phyloP scores from a whole-genome alignment of 345 rosid genomes.

The Lumnitzera littorea region DNA sequence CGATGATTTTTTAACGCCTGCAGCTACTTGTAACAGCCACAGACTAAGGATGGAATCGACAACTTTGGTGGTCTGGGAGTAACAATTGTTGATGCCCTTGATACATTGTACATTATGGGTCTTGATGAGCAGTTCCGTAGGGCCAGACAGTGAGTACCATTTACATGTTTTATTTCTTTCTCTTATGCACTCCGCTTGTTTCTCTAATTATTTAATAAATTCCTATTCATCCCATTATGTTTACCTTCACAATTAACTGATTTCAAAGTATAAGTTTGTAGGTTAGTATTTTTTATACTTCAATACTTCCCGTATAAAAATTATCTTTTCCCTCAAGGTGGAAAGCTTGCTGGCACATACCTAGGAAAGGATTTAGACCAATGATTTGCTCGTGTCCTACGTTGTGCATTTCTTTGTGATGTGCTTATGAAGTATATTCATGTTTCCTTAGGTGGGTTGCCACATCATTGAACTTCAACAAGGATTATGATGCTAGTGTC shows the following conservation, averaged over 20 bases:
- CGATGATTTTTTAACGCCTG: neutral
- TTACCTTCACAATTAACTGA: too few relatives aligned
- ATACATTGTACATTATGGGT: conserved; percentile 41
- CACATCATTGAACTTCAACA: conserved; percentile 72
- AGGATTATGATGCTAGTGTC: conserved; percentile 81
- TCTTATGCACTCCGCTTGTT: too few relatives aligned
- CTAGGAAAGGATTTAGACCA: too few relatives aligned
- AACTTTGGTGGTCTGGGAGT: conserved; percentile 50
- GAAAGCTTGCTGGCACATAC: too few relatives aligned
- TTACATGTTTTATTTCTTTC: too few relatives aligned
- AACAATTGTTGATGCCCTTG: conserved; percentile 34
- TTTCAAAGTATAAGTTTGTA: too few relatives aligned
- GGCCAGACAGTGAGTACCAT: conserved; percentile 26
- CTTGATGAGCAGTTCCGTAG: conserved; percentile 33
- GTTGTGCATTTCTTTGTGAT: neutral
- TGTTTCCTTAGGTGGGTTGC: conserved; percentile 77
- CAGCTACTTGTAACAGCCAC: conserved; percentile 25
- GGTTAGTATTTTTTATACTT: too few relatives aligned
- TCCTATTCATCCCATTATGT: too few relatives aligned
- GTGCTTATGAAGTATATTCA: neutral
- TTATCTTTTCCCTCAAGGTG: too few relatives aligned
- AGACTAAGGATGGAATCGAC: conserved; percentile 30
- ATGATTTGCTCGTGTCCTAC: neutral
- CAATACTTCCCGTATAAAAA: too few relatives aligned
- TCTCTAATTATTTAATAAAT: too few relatives aligned